Conservation (phyloP, 495 filamentous ascomycete species). For the Hypoxylon intermedium region DNA sequence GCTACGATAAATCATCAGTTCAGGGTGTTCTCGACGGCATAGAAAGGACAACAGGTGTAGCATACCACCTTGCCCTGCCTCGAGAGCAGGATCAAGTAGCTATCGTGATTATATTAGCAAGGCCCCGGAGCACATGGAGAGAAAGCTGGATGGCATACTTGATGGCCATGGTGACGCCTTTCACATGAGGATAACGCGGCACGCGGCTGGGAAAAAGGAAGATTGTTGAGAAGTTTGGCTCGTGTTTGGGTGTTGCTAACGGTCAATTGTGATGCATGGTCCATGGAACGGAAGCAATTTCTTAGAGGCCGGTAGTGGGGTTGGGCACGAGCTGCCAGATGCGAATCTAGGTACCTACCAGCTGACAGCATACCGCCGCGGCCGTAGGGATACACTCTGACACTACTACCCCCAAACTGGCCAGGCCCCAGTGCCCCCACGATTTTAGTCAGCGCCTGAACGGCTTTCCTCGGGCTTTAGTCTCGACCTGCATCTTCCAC, state of each 20-base stretch:
- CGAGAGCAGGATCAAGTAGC: constrained; percentile 96
- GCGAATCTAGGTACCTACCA: constrained; percentile 2
- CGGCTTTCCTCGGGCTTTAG: constrained; percentile 8
- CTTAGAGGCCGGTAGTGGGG: constrained; percentile 33
- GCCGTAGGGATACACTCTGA: too few relatives aligned
- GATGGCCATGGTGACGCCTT: constrained; percentile 54
- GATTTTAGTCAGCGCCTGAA: constrained; percentile 21
- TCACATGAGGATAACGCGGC: constrained; percentile 42
- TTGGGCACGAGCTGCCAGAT: constrained; percentile 41
- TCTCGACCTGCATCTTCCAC: not conserved
- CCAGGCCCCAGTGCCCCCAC: too few relatives aligned
- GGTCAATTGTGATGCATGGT: constrained; percentile 5
- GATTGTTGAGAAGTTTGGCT: constrained; percentile 1
- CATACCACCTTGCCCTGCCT: constrained; percentile 98
- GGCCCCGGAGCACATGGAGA: constrained; percentile 15
- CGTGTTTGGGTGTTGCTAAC: constrained; percentile 25
- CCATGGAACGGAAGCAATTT: constrained; percentile 28
- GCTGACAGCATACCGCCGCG: constrained; percentile 7
- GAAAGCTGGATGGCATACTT: constrained; percentile 44
- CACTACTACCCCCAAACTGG: too few relatives aligned
- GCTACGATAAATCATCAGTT: constrained; percentile 63
- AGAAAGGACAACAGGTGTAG: constrained; percentile 53
- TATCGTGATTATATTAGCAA: constrained; percentile 55
- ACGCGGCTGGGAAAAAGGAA: constrained; percentile 29
- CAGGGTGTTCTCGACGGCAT: constrained; percentile 23